phyloP scores from a whole-genome alignment of 1,284 basidiomycete genomes.

The Trichosporon asahii region DNA sequence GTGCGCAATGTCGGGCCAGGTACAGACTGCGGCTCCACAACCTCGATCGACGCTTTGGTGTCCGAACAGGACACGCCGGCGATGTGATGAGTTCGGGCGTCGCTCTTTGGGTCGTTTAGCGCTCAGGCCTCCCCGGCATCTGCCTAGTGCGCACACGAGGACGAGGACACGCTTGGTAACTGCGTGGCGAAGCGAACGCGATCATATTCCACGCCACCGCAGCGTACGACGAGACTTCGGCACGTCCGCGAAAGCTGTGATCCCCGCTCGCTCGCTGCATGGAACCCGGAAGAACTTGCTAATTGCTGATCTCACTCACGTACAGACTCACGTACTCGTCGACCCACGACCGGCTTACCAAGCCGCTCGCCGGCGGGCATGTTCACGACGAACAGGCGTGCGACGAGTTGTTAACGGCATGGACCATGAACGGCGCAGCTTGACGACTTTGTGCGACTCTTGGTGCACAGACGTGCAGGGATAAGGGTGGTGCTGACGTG shows the following conservation, averaged over 20 bases:
- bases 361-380: not conserved
- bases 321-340: not conserved
- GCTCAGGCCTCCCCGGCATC: too few relatives aligned
- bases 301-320: not conserved
- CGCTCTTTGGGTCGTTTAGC: too few relatives aligned
- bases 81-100: not conserved
- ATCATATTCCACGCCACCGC: not conserved
- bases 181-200: not conserved
- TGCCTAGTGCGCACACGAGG: not conserved
- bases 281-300: not conserved
- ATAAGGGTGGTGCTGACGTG: not conserved
- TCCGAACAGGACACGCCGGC: not conserved
- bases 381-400: not conserved
- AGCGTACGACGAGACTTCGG: not conserved
- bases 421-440: too few relatives aligned
- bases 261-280: not conserved
- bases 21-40: conserved; percentile 5
- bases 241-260: not conserved
- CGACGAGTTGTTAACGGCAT: not conserved
- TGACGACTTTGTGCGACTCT: not conserved
- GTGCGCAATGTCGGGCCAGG: conserved; percentile 6
- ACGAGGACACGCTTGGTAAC: not conserved
- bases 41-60: not conserved
- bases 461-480: not conserved
- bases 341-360: not conserved